A percentile compares a stretch with the other conserved stretches of the same genome.
phyloP scores from a whole-genome alignment of 2,329 filamentous ascomycete species.

The Phialemonium atrogriseum region DNA sequence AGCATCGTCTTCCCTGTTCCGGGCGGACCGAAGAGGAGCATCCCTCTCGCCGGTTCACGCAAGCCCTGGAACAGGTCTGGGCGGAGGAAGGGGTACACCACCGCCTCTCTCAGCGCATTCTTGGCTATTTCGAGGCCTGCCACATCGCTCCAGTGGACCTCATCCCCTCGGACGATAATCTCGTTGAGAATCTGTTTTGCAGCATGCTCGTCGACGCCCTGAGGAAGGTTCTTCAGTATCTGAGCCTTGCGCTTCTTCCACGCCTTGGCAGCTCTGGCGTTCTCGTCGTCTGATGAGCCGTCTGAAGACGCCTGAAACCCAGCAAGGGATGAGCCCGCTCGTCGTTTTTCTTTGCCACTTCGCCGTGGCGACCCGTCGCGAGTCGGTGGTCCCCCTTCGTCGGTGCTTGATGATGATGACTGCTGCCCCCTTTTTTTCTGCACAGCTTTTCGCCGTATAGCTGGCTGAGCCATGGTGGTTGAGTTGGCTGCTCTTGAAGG shows the following conservation, averaged over 20 bases:
- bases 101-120: constrained; percentile 84
- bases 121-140: constrained; percentile 88
- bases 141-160: constrained; percentile 91
- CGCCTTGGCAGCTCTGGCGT: constrained; percentile 31
- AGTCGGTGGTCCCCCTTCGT: constrained; percentile 11
- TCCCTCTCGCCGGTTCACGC: constrained; percentile 85
- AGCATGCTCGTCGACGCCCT: constrained; percentile 71
- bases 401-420: constrained; percentile 9
- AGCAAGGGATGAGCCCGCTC: constrained; percentile 19
- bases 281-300: constrained; percentile 34
- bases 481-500: constrained; percentile 7
- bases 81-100: constrained; percentile 92
- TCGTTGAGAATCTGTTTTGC: constrained; percentile 94
- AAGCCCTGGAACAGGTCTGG: constrained; percentile 95
- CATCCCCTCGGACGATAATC: constrained; percentile 87
- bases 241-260: constrained; percentile 56
- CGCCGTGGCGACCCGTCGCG: constrained; percentile 9
- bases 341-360: constrained; percentile 21
- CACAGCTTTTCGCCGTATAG: constrained; percentile 5
- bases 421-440: constrained; percentile 2
- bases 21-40: constrained; percentile 92
- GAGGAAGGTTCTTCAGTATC: constrained; percentile 69
- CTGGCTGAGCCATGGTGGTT: constrained; percentile 1
- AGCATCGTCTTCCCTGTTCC: constrained; percentile 99
- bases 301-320: constrained; percentile 21